phyloP scores from a whole-genome alignment of 768 basidiomycete genomes.

The Leccinellum luteum region DNA sequence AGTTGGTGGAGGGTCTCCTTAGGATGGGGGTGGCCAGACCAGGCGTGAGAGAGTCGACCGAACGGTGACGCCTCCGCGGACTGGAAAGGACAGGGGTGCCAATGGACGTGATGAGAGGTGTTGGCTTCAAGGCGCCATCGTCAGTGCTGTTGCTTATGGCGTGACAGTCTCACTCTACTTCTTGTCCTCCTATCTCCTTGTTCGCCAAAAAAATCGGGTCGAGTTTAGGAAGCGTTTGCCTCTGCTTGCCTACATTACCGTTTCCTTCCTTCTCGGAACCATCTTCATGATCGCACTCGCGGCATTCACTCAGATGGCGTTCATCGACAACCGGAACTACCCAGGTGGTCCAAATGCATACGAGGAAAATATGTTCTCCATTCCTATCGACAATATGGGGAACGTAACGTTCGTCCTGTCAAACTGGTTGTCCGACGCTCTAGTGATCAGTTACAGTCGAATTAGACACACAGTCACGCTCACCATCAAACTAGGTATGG shows the following conservation, averaged over 20 bases:
- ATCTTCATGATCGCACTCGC: not conserved
- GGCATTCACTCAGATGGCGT: not conserved
- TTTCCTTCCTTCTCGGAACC: not conserved
- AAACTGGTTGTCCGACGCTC: not conserved
- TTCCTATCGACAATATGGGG: conserved; percentile 15
- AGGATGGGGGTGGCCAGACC: no score
- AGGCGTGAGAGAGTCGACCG: no score
- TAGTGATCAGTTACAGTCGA: conserved; percentile 15
- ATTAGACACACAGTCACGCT: not conserved
- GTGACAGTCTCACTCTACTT: not conserved
- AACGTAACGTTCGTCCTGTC: conserved; percentile 15
- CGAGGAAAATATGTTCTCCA: conserved; percentile 18
- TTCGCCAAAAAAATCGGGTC: not conserved
- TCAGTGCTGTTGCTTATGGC: not conserved
- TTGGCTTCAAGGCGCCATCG: not conserved
- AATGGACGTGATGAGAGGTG: no score
- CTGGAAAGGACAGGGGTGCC: no score
- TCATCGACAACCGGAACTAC: not conserved
- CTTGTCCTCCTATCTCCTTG: not conserved
- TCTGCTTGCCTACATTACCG: not conserved
- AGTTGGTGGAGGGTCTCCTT: no score
- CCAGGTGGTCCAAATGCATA: not conserved
- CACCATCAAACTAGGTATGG: not conserved
- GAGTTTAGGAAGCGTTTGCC: not conserved
- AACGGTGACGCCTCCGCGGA: no score